Percentiles rank a stretch among this genome's conserved stretches.
Evolutionary conservation across 768 basidiomycete genomes (phyloP).

Genomic region (Hortiboletus flavorubellus): DNA sequence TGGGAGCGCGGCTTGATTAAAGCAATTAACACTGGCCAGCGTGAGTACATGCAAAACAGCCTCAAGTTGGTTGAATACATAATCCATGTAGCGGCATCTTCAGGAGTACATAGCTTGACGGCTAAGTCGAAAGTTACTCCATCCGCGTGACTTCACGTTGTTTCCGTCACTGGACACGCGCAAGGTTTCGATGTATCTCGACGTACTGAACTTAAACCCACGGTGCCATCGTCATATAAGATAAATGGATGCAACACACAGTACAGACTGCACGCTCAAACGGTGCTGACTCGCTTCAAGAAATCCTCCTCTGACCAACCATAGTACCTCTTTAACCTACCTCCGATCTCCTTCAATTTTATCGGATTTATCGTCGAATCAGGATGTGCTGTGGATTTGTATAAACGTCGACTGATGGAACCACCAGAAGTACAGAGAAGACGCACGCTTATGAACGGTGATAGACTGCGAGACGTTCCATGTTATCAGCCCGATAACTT

Average conservation of each 20-base stretch:
- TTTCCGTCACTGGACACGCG: background rate
- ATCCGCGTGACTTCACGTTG: background rate
- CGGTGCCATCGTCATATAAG: background rate
- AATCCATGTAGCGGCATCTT: slow-evolving; percentile 1
- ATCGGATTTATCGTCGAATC: slow-evolving; percentile 55
- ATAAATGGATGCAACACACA: background rate
- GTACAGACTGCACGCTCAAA: slow-evolving; percentile 3
- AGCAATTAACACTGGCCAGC: slow-evolving; percentile 17
- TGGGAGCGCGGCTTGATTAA: slow-evolving; percentile 17
- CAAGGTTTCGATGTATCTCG: background rate
- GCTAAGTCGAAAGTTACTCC: background rate
- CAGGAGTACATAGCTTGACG: background rate
- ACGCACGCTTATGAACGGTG: slow-evolving; percentile 70
- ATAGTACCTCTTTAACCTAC: slow-evolving; percentile 58
- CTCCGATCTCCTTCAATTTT: slow-evolving; percentile 49
- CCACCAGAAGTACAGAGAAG: background rate
- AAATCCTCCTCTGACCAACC: slow-evolving; percentile 59
- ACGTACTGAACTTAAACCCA: background rate
- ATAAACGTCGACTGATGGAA: background rate
- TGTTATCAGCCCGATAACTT: slow-evolving; percentile 1
- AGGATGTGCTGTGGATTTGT: slow-evolving; percentile 57
- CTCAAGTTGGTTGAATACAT: background rate
- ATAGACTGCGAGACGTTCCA: slow-evolving; percentile 47
- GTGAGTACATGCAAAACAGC: slow-evolving; percentile 12
- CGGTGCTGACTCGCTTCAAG: slow-evolving; percentile 13